A percentile compares a stretch with the other conserved stretches of the same genome.
Conservation (phyloP, 805 yeast species). For the Schizosaccharomyces octosporus region DNA sequence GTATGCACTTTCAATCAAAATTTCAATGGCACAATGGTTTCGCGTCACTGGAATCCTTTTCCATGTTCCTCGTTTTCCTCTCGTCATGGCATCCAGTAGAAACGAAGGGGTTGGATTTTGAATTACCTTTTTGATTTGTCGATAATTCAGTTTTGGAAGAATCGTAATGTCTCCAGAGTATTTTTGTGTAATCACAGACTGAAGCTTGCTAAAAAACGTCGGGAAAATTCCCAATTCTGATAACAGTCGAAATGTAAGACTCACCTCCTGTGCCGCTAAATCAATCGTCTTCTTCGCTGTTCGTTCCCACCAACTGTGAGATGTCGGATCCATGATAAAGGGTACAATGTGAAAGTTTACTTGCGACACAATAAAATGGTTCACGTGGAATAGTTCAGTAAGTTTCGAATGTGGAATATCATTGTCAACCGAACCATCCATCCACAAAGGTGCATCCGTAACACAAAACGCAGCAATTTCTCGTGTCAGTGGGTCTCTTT, state of each 20-base stretch:
- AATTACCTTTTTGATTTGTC: constrained; percentile 38
- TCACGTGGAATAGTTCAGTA: constrained; percentile 91
- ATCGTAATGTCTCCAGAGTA: constrained; percentile 89
- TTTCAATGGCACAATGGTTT: constrained; percentile 48
- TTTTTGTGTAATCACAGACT: constrained; percentile 57
- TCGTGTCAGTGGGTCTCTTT: constrained; percentile 53
- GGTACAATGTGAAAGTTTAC: constrained; percentile 95
- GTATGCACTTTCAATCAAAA: neutral
- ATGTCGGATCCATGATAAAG: constrained; percentile 13
- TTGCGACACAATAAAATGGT: constrained; percentile 90
- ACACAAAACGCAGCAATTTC: constrained; percentile 62
- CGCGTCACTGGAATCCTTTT: constrained; percentile 28
- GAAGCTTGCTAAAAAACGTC: constrained; percentile 44
- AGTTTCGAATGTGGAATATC: constrained; percentile 77
- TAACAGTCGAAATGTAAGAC: constrained; percentile 50
- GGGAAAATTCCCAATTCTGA: constrained; percentile 57
- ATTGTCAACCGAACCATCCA: constrained; percentile 89
- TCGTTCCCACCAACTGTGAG: constrained; percentile 21
- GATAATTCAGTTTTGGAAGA: constrained; percentile 40
- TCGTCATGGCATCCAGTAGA: constrained; percentile 36
- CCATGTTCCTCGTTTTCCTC: constrained; percentile 89
- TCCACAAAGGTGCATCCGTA: constrained; percentile 41
- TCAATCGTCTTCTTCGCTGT: constrained; percentile 23
- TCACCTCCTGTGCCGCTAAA: constrained; percentile 27
- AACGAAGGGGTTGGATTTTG: constrained; percentile 65